phyloP scores from a whole-genome alignment of 495 filamentous ascomycete species.

The Penicillium maclennaniae region DNA sequence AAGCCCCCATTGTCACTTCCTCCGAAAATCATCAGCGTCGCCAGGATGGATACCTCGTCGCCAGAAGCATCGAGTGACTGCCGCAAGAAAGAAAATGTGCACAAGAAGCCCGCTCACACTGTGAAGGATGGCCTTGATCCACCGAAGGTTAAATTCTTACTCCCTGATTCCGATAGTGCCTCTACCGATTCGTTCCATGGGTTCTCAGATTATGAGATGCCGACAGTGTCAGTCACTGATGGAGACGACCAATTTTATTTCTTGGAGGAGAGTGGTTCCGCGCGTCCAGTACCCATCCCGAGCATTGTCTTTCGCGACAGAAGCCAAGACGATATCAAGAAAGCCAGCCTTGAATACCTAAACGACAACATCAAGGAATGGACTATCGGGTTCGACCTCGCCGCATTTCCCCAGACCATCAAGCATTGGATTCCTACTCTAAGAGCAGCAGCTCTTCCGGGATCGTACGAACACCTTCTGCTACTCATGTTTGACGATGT shows the following conservation, averaged over 20 bases:
- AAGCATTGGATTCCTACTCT: constrained; percentile 8
- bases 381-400: constrained; percentile 23
- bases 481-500: constrained; percentile 13
- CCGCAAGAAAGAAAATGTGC: neutral
- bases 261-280: neutral
- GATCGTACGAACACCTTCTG: constrained; percentile 24
- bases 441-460: constrained; percentile 10
- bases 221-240: neutral
- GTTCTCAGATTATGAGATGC: neutral
- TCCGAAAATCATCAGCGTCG: neutral
- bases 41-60: neutral
- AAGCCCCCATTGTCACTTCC: neutral
- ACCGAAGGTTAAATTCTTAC: neutral
- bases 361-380: constrained; percentile 3
- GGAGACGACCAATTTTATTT: neutral
- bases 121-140: neutral
- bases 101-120: neutral
- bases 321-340: neutral
- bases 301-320: neutral
- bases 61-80: neutral
- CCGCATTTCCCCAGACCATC: constrained; percentile 11
- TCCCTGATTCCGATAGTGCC: neutral
- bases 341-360: neutral
- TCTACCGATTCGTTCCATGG: neutral
- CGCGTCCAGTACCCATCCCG: neutral